Base-by-base conservation (phyloP, 2,329 filamentous ascomycete genomes). In the Cordyceps militaris region DNA sequence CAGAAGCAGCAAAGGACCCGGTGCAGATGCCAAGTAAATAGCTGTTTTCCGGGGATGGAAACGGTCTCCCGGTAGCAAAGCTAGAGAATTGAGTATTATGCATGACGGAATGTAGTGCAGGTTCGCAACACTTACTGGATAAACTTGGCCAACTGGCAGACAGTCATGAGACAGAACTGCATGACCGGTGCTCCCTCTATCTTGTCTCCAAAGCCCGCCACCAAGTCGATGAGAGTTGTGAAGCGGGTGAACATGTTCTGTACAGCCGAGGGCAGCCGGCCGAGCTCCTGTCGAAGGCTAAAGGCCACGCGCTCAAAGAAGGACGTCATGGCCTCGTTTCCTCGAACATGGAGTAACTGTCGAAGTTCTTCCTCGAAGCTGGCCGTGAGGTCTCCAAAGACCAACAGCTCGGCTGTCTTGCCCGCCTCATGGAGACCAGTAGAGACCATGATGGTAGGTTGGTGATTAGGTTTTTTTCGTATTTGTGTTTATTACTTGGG, bases 151-250 rank as follows among this genome's bases (percentile, higher is more conserved):
- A 66, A 28, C 21, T 68, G 66, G 11, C 62, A 65, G 19, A 65
- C 26, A 4, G 54, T 61, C 32, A 64, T 44, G 23, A 67, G 63
- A 36, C 62, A 66, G 14, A 66, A 64, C n/a, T 53, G 59, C 30
- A 67, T 52, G 11, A 62, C 57, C 10, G 59, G 60, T 9, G 57
- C 59, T 23, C 62, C 63, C 14, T 61, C 56, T 4, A 61, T 63
- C 14, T 10, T 49, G 19, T 65, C 61, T 8, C 59, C 61, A 3
- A 61, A 54, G 59, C 4, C 47, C 23, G 47, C 30, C 19, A 49
- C 28, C 47, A 68, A 53, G 16, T 68, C 66, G 21, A 66, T 63
- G 6, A 68, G 63, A 1, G 66, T 66, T 1, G 66, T 66, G 46
- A 68, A 68, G 3, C 60, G 62, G 46, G 66, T 66, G 44, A 68